Base-by-base conservation (phyloP, 306 rosid species). In the Cicer yamashitae region DNA sequence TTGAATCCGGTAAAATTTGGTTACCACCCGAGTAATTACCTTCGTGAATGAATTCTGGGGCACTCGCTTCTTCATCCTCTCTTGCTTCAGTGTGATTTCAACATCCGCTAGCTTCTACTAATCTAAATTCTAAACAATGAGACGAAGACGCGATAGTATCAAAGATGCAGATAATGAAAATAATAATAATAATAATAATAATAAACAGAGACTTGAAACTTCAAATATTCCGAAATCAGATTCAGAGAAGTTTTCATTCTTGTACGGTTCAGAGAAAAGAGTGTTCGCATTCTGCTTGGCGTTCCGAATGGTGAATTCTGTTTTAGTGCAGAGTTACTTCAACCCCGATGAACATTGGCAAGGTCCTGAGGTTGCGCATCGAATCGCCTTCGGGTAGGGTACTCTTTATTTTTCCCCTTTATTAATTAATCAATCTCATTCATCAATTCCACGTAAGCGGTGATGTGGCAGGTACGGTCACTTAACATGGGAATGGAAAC, bases 321-420 rank as follows among this genome's bases (percentile, higher is more conserved):
- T 94, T 45, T 67, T 92, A 40, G 84, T 94, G 60, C 96, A 89
- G 89, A 91, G 84, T 39, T 89, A 90, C 77, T 94, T 94, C 90
- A 94, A 90, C 76, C 99, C 97, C 6, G 99, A 94, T 82, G 99
- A 94, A 86, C 96, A 92, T 73, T 92, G 99, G 97, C 99, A 94
- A 47, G 91, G 96, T 44, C 96, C 93, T 8, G 97, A 94, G 75
- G 96, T 91, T 30, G 97, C 97, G n/a, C 99, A 94, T 77, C 82
- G 82, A 54, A 79, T 94, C 82, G 84, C 87, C 22, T 94, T 90
- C 20, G 99, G 97, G 93, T 90, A 87, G 37, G 37, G 4, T 30
- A 20, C 12, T 7, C 48, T 39, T 56, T 15, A 15, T 0, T 67
- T 48, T 62, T 61, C 62, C 6, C 44, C 20, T 47, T 48, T 7